A percentile compares a stretch with the other conserved stretches of the same genome.
phyloP scores from a whole-genome alignment of 345 rosid genomes.

The Hypericum perforatum region DNA sequence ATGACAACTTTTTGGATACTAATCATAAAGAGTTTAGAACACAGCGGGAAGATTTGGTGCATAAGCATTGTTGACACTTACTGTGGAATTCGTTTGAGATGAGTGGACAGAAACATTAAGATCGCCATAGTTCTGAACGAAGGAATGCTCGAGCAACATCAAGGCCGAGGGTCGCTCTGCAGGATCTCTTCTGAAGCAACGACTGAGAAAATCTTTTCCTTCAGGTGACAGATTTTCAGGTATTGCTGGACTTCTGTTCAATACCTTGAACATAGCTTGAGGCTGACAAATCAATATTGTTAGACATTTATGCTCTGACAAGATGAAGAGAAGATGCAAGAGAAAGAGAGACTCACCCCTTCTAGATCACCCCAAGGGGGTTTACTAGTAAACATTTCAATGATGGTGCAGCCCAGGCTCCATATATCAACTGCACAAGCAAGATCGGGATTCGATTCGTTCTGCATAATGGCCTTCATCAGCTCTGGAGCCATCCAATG shows the following conservation, averaged over 20 bases:
- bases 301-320: neutral
- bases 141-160: conserved; percentile 48
- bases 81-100: conserved; percentile 17
- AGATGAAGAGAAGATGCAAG: neutral
- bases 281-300: conserved; percentile 33
- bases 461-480: conserved; percentile 35
- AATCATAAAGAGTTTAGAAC: too few relatives aligned
- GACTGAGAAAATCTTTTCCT: conserved; percentile 51
- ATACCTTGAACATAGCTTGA: conserved; percentile 57
- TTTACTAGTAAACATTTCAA: conserved; percentile 59
- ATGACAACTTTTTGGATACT: conserved; percentile 1
- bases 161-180: conserved; percentile 46
- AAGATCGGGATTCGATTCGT: conserved; percentile 37
- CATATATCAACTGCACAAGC: conserved; percentile 72
- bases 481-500: conserved; percentile 89
- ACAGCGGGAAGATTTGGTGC: too few relatives aligned
- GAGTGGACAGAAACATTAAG: conserved; percentile 15
- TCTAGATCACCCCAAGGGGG: conserved; percentile 61
- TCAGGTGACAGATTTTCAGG: conserved; percentile 48
- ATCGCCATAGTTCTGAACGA: conserved; percentile 31
- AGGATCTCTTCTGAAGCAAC: conserved; percentile 55
- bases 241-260: conserved; percentile 37
- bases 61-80: too few relatives aligned
- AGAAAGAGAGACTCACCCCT: conserved; percentile 42
- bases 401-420: conserved; percentile 64